phyloP scores from a whole-genome alignment of 192 early-diverging fungal genomes.

The Gigaspora rosea region DNA sequence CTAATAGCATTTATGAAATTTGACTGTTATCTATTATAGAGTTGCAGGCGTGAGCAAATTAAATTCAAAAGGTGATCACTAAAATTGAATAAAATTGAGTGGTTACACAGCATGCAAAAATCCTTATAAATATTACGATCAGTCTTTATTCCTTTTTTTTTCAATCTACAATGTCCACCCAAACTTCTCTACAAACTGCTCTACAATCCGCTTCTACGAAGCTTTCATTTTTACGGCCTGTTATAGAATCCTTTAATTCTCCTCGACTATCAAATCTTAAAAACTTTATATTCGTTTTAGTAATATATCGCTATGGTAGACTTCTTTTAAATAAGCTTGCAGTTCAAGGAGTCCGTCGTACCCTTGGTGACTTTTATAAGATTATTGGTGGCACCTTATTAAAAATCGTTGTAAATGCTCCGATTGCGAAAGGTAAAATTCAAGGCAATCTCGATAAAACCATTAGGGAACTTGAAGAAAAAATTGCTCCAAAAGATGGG shows the following conservation, averaged over 20 bases:
- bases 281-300: slow-evolving; percentile 63
- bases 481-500: slow-evolving; percentile 65
- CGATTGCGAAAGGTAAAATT: slow-evolving; percentile 63
- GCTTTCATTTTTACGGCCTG: neutral
- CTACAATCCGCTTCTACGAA: neutral
- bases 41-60: too few species aligned
- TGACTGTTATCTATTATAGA: too few species aligned
- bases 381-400: slow-evolving; percentile 15
- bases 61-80: too few species aligned
- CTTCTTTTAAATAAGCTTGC: slow-evolving; percentile 49
- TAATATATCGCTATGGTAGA: slow-evolving; percentile 53
- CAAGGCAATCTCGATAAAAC: slow-evolving; percentile 77
- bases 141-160: too few species aligned
- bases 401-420: slow-evolving; percentile 35
- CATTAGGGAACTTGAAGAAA: slow-evolving; percentile 78
- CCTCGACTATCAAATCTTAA: slow-evolving; percentile 51
- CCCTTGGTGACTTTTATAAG: slow-evolving; percentile 42
- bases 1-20: too few species aligned
- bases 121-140: too few species aligned
- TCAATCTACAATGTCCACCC: neutral
- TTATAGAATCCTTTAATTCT: slow-evolving; percentile 32
- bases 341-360: slow-evolving; percentile 58
- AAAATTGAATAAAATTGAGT: too few species aligned
- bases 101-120: too few species aligned
- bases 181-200: neutral